Percentiles rank a stretch among this genome's conserved stretches.
Evolutionary conservation across 2,329 filamentous ascomycete species (phyloP).

Genomic region (Biscogniauxia marginata): DNA sequence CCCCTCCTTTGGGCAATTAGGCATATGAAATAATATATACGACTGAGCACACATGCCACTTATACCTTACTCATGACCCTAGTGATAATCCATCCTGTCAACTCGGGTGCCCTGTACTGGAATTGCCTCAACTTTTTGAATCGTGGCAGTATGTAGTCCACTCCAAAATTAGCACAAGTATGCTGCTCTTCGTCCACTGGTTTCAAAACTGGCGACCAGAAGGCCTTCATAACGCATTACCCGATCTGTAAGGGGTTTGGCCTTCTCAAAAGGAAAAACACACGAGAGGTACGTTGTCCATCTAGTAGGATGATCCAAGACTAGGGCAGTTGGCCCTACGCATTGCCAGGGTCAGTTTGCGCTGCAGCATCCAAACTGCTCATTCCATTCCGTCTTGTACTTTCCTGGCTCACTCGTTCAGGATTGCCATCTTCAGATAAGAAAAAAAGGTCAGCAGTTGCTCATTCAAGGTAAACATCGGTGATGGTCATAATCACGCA

Average conservation of each 20-base stretch:
- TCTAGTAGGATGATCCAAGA: not conserved
- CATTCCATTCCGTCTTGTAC: slow-evolving; percentile 29
- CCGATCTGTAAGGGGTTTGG: not conserved
- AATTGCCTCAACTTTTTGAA: not conserved
- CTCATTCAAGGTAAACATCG: not conserved
- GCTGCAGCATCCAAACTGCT: slow-evolving; percentile 33
- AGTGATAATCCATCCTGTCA: not conserved
- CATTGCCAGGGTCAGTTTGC: slow-evolving; percentile 19
- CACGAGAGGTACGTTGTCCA: not conserved
- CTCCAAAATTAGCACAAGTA: not conserved
- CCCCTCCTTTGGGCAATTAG: not conserved
- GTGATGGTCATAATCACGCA: not conserved
- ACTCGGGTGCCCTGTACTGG: not conserved
- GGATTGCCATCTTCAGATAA: slow-evolving; percentile 64
- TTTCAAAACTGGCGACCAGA: not conserved
- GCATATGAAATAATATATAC: slow-evolving; percentile 1
- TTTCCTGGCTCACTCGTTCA: slow-evolving; percentile 32
- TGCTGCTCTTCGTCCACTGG: not conserved
- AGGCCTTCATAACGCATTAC: not conserved
- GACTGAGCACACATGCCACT: not conserved
- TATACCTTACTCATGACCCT: not conserved
- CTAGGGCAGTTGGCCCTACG: slow-evolving; percentile 14
- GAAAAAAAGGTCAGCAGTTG: not conserved
- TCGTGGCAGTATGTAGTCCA: not conserved
- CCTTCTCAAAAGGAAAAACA: not conserved